phyloP scores from a whole-genome alignment of 2,329 filamentous ascomycete species.

The Trematosphaeria pertusa region DNA sequence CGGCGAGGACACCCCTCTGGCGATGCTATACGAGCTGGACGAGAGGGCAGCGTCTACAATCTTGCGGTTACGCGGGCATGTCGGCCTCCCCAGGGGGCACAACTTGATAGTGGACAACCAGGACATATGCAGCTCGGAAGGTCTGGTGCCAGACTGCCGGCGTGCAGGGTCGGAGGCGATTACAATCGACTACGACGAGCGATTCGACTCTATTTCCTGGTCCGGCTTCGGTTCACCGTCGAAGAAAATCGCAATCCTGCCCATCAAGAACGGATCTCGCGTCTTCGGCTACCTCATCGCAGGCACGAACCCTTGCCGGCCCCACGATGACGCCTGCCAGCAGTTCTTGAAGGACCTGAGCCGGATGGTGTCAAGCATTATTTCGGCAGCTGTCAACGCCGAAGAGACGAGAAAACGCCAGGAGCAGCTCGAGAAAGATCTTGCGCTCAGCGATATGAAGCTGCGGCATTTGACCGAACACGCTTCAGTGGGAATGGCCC shows the following conservation, averaged over 20 bases:
- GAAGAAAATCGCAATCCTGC: constrained; percentile 33
- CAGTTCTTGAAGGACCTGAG: constrained; percentile 43
- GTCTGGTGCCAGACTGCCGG: constrained; percentile 37
- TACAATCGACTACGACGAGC: constrained; percentile 37
- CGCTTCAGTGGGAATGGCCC: constrained; percentile 44
- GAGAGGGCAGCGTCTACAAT: constrained; percentile 13
- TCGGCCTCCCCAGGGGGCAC: constrained; percentile 37
- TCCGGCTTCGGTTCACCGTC: constrained; percentile 34
- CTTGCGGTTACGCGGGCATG: constrained; percentile 32
- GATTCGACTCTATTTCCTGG: constrained; percentile 39
- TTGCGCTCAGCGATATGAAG: constrained; percentile 43
- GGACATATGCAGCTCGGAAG: constrained; percentile 28
- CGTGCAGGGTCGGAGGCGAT: constrained; percentile 28
- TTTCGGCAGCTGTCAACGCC: constrained; percentile 29
- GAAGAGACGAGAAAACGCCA: constrained; percentile 33
- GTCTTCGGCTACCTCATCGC: constrained; percentile 41
- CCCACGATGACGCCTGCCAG: constrained; percentile 37
- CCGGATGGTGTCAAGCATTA: constrained; percentile 40
- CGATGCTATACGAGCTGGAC: constrained; percentile 37
- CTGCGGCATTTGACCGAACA: constrained; percentile 45
- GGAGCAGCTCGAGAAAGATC: constrained; percentile 41
- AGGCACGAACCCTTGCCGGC: constrained; percentile 46
- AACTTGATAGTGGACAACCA: constrained; percentile 31
- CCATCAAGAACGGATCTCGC: constrained; percentile 29
- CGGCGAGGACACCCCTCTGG: constrained; percentile 37